Percentiles rank a stretch among this genome's conserved stretches.
phyloP scores from a whole-genome alignment of 495 filamentous ascomycete species.

The Bacidia gigantensis region DNA sequence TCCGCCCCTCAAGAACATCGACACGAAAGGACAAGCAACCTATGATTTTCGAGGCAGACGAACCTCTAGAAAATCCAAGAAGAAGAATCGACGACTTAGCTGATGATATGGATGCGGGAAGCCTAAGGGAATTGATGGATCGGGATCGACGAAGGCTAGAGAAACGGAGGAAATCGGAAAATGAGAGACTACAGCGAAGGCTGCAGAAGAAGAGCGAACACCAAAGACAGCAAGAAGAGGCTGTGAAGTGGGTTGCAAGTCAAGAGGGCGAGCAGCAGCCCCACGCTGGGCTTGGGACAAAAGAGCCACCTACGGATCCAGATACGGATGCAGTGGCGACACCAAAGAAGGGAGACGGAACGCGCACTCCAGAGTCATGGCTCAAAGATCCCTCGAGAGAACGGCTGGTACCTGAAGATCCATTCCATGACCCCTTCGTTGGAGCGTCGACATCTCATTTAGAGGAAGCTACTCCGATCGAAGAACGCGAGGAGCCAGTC shows the following conservation, averaged over 20 bases:
- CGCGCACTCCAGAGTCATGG: slow-evolving; percentile 18
- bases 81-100: slow-evolving; percentile 68
- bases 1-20: slow-evolving; percentile 25
- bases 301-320: neutral
- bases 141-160: slow-evolving; percentile 66
- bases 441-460: slow-evolving; percentile 14
- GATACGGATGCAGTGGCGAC: slow-evolving; percentile 5
- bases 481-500: slow-evolving; percentile 31
- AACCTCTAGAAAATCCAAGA: slow-evolving; percentile 38
- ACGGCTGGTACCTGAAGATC: slow-evolving; percentile 8
- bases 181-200: slow-evolving; percentile 53
- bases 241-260: slow-evolving; percentile 20
- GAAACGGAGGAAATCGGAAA: slow-evolving; percentile 54
- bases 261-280: neutral
- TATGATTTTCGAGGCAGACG: slow-evolving; percentile 46
- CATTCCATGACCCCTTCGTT: slow-evolving; percentile 20
- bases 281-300: slow-evolving; percentile 6
- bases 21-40: slow-evolving; percentile 32
- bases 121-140: slow-evolving; percentile 71
- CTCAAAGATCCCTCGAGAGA: slow-evolving; percentile 16
- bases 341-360: slow-evolving; percentile 10
- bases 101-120: slow-evolving; percentile 65
- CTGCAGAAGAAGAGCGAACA: slow-evolving; percentile 57
- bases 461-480: slow-evolving; percentile 21
- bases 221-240: slow-evolving; percentile 31